Base-by-base conservation (phyloP, 306 rosid species). In the Astragalus glycyphyllos region DNA sequence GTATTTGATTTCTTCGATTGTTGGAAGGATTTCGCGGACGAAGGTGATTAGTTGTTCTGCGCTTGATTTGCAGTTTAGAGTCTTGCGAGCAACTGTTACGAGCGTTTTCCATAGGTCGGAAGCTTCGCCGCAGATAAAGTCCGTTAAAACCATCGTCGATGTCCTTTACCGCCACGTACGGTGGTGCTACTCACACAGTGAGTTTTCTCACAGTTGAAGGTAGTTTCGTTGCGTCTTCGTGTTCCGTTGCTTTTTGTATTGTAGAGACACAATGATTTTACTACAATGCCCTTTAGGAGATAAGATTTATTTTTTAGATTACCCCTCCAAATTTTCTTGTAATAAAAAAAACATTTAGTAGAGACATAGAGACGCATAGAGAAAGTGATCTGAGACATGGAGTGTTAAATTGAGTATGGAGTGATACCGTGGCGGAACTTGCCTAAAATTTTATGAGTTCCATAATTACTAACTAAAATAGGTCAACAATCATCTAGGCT, bases 1-100 rank as follows among this genome's bases (percentile, higher is more conserved):
- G 85, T 77, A 80, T 23, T 89, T 94, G 74, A 94, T 86, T 35
- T 89, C 92, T n/a, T 84, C 75, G 17, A 94, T 84, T 1, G 72
- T 80, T 0, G 96, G 96, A 1, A 74, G 72, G 47, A 88, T 69
- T 20, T 84, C 74, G 0, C 51, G 11, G 54, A 94, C 47, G 58
- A 41, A 66, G 23, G 15, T 1, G 0, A 46, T 65, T 54, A 94
- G 88, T 38, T 72, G 71, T 8, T 89, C 89, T 0, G 97, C 98
- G 37, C 74, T 89, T 1, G 84, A 14, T 55, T 72, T 83, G 83
- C 91, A 87, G 11, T 69, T 60, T 3, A 82, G 56, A 1, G 96
- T 82, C 32, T 89, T 88, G 1, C 65, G 81, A 5, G 92, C 72
- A 46, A 94, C 16, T 42, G 8, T 2, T 0, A 68, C 0, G 6